Evolutionary conservation across 2,329 filamentous ascomycete genomes (phyloP).

Genomic region (Endoconidiophora polonica): DNA sequence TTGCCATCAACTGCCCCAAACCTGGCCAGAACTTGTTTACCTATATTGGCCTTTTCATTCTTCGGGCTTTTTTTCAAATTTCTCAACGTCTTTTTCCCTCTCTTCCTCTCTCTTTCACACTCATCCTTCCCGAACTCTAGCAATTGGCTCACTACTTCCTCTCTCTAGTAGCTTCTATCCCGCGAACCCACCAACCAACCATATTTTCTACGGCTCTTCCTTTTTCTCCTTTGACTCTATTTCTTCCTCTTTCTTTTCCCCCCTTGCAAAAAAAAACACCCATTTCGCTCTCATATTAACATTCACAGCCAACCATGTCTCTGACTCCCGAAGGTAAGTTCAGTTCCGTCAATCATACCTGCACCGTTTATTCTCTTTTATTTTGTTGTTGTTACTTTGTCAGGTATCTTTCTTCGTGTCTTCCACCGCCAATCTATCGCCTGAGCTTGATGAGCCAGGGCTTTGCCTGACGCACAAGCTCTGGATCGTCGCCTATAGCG

Average conservation of each 20-base stretch:
- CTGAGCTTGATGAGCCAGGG: too few relatives aligned
- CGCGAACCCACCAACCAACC: too few relatives aligned
- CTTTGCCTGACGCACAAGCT: background rate
- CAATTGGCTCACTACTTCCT: background rate
- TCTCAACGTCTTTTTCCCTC: too few relatives aligned
- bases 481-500: background rate
- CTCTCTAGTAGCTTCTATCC: background rate
- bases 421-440: too few relatives aligned
- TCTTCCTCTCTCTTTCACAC: too few relatives aligned
- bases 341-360: too few relatives aligned
- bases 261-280: conserved; percentile 12
- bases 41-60: background rate
- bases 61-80: too few relatives aligned
- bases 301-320: conserved; percentile 10
- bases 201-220: background rate
- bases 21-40: too few relatives aligned
- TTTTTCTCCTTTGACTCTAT: background rate
- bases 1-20: background rate
- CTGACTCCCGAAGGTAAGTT: conserved; percentile 25
- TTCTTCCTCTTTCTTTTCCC: background rate
- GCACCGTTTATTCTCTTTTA: too few relatives aligned
- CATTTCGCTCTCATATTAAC: conserved; percentile 13
- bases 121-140: too few relatives aligned
- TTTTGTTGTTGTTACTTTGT: too few relatives aligned
- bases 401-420: too few relatives aligned